A percentile compares a stretch with the other conserved stretches of the same genome.
Conservation (phyloP, 2,329 filamentous ascomycete genomes). For the Pestalotiopsis fici region DNA sequence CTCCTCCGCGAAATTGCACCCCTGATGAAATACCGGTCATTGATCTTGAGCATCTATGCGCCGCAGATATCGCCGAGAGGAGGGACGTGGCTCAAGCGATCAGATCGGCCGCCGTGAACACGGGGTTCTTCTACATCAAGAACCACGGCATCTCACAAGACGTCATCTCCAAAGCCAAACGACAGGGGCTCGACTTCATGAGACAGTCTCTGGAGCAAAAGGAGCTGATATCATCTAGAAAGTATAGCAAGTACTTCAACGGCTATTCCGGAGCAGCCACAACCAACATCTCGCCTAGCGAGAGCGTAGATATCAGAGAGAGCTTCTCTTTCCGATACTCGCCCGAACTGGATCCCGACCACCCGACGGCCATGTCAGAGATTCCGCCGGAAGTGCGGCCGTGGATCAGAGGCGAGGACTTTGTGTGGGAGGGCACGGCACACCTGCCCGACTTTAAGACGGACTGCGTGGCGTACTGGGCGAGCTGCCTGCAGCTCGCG, state of each 20-base stretch:
- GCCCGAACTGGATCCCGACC: slow-evolving; percentile 50
- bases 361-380: slow-evolving; percentile 35
- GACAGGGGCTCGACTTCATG: slow-evolving; percentile 45
- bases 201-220: slow-evolving; percentile 45
- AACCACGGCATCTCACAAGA: slow-evolving; percentile 46
- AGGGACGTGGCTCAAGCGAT: slow-evolving; percentile 41
- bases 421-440: slow-evolving; percentile 51
- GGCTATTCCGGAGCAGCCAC: slow-evolving; percentile 45
- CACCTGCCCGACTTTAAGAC: slow-evolving; percentile 50
- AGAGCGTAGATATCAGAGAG: slow-evolving; percentile 52
- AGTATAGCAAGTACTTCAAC: slow-evolving; percentile 44
- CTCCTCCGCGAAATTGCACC: slow-evolving; percentile 29
- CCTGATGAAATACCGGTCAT: slow-evolving; percentile 53
- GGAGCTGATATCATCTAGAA: slow-evolving; percentile 31
- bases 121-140: slow-evolving; percentile 57
- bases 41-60: slow-evolving; percentile 45
- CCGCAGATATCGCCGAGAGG: slow-evolving; percentile 33
- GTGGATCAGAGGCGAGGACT: slow-evolving; percentile 48
- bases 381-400: slow-evolving; percentile 43
- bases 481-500: slow-evolving; percentile 48
- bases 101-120: slow-evolving; percentile 46
- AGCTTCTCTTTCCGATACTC: slow-evolving; percentile 54
- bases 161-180: slow-evolving; percentile 32
- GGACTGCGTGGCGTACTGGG: slow-evolving; percentile 47
- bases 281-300: slow-evolving; percentile 49